Conservation (phyloP, 352 stramenopile species). For the Globisporangium nodosum region DNA sequence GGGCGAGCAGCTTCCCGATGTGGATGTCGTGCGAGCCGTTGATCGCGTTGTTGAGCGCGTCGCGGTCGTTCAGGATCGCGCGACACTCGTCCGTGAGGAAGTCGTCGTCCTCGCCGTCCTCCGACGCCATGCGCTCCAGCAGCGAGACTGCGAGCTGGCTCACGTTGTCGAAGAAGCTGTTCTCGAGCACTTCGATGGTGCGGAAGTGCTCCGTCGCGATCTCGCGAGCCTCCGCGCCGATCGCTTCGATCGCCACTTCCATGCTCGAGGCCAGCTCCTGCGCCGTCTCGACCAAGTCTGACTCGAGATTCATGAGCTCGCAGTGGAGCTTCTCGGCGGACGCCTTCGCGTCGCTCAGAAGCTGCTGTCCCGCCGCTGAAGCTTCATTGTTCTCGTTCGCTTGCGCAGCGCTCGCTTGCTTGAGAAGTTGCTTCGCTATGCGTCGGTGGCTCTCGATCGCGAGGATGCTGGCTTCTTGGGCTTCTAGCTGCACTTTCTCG, state of each 20-base stretch:
- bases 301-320: constrained; percentile 88
- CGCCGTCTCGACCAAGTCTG: constrained; percentile 70
- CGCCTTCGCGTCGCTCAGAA: constrained; percentile 78
- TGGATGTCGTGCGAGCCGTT: constrained; percentile 91
- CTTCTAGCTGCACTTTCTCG: constrained; percentile 53
- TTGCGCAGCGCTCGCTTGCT: constrained; percentile 31
- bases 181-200: constrained; percentile 86
- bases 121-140: constrained; percentile 69
- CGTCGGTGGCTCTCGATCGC: constrained; percentile 78
- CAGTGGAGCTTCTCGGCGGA: constrained; percentile 82
- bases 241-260: constrained; percentile 56
- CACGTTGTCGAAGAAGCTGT: constrained; percentile 88
- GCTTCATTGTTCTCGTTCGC: constrained; percentile 27
- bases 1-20: constrained; percentile 83
- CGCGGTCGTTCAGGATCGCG: constrained; percentile 74
- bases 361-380: constrained; percentile 41
- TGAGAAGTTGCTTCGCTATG: constrained; percentile 69
- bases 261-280: constrained; percentile 61
- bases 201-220: constrained; percentile 84
- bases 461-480: constrained; percentile 68
- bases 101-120: constrained; percentile 76
- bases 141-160: constrained; percentile 71
- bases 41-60: constrained; percentile 84
- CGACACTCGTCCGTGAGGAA: constrained; percentile 76
- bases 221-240: constrained; percentile 57